A percentile compares a stretch with the other conserved stretches of the same genome.
phyloP scores from a whole-genome alignment of 352 stramenopile species.

The Globisporangium alternatum region DNA sequence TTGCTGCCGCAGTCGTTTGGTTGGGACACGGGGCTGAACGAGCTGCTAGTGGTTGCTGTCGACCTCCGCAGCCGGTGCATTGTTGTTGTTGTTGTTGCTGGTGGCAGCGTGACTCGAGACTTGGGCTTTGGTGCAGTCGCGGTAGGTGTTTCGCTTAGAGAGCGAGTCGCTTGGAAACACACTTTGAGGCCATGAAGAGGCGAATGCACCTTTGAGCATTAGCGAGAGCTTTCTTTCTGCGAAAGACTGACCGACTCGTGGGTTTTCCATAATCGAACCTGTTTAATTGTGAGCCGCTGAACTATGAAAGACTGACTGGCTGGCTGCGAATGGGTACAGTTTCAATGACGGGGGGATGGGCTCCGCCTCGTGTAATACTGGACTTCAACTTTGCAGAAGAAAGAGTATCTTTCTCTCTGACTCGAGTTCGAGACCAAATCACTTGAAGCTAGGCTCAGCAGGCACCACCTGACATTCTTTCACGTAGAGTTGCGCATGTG shows the following conservation, averaged over 20 bases:
- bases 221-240: not conserved
- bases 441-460: too few relatives aligned
- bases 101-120: not conserved
- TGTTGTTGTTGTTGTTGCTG: too few relatives aligned
- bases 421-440: too few relatives aligned
- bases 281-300: not conserved
- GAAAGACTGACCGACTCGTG: not conserved
- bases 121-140: constrained; percentile 3
- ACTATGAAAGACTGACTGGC: not conserved
- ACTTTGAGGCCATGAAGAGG: not conserved
- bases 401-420: not conserved
- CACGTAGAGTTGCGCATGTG: too few relatives aligned
- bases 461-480: too few relatives aligned
- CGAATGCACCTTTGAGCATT: not conserved
- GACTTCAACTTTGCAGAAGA: not conserved
- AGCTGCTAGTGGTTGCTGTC: constrained; percentile 3
- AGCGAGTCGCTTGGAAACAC: not conserved
- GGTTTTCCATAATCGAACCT: constrained; percentile 5
- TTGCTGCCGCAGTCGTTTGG: not conserved
- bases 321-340: constrained; percentile 3
- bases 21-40: not conserved
- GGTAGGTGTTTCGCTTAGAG: not conserved
- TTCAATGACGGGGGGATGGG: not conserved
- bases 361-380: not conserved
- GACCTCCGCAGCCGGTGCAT: not conserved